Evolutionary conservation across 345 rosid genomes (phyloP).

Genomic region (Balakata baccata): DNA sequence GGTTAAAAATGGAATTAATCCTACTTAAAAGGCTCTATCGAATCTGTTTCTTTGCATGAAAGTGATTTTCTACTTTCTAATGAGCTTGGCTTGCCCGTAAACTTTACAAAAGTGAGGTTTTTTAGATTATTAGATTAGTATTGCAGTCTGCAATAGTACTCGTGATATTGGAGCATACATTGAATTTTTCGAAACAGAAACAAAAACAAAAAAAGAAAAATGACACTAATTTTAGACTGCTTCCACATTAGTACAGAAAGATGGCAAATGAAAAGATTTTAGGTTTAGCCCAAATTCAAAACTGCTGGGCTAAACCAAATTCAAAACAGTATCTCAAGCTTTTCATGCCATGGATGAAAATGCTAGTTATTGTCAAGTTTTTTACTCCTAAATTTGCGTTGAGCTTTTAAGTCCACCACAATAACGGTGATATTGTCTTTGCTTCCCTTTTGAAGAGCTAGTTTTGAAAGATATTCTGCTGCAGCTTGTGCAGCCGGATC

Average conservation of each 20-base stretch:
- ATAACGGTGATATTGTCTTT: slow-evolving; percentile 72
- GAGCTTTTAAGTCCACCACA: slow-evolving; percentile 68
- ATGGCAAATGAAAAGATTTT: neutral
- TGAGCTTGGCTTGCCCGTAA: too few species aligned
- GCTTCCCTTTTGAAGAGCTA: slow-evolving; percentile 78
- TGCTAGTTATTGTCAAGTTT: slow-evolving; percentile 18
- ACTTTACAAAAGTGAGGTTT: too few species aligned
- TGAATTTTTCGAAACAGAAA: too few species aligned
- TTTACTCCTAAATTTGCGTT: slow-evolving; percentile 55
- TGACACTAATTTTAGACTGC: too few species aligned
- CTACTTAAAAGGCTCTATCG: neutral
- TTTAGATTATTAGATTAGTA: too few species aligned
- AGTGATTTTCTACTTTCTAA: neutral
- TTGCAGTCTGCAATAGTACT: too few species aligned
- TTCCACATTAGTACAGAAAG: neutral
- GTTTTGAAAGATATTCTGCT: slow-evolving; percentile 55
- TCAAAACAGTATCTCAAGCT: too few species aligned
- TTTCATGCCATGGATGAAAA: too few species aligned
- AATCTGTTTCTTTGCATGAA: slow-evolving; percentile 1
- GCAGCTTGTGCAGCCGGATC: slow-evolving; percentile 78
- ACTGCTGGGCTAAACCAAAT: slow-evolving; percentile 13
- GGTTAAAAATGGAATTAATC: too few species aligned
- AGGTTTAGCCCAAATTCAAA: slow-evolving; percentile 14
- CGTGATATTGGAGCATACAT: too few species aligned
- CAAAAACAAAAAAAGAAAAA: too few species aligned